phyloP scores from a whole-genome alignment of 345 rosid species.

The Citrus medica region DNA sequence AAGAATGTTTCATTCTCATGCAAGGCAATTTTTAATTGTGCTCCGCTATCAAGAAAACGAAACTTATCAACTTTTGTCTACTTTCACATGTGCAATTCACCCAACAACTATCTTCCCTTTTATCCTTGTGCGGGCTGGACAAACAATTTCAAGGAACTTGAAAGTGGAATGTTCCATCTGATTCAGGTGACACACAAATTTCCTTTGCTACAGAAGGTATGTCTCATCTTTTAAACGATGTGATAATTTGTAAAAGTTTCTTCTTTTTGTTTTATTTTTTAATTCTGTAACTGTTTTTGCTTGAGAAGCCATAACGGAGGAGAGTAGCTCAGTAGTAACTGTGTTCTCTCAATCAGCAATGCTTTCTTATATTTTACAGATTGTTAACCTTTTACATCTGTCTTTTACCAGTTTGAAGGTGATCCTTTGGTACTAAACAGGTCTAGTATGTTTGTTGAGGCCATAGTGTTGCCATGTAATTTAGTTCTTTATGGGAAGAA shows the following conservation, averaged over 20 bases:
- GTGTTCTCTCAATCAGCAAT: background rate
- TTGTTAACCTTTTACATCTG: conserved; percentile 1
- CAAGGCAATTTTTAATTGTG: conserved; percentile 43
- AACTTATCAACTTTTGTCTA: conserved; percentile 33
- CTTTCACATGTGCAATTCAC: conserved; percentile 36
- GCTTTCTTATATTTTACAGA: background rate
- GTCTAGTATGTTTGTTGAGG: conserved; percentile 57
- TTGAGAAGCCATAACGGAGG: background rate
- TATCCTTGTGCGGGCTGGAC: conserved; percentile 31
- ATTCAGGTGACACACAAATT: conserved; percentile 60
- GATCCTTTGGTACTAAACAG: conserved; percentile 35
- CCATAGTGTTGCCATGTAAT: conserved; percentile 68
- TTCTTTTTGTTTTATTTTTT: background rate
- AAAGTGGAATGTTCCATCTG: conserved; percentile 55
- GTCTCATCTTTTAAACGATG: conserved; percentile 1
- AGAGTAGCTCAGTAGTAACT: background rate
- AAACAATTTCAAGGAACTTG: conserved; percentile 37
- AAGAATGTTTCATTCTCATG: conserved; percentile 37
- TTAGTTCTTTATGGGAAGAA: conserved; percentile 49
- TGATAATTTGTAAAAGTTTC: background rate
- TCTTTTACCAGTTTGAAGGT: conserved; percentile 40
- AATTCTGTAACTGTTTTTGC: background rate
- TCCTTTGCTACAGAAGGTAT: conserved; percentile 52
- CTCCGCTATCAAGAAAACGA: conserved; percentile 27
- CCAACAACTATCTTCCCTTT: conserved; percentile 33